Evolutionary conservation across 2,329 filamentous ascomycete genomes (phyloP), one percentile per base, ranked within the genome.

Genomic region (Leptographium flavum): DNA sequence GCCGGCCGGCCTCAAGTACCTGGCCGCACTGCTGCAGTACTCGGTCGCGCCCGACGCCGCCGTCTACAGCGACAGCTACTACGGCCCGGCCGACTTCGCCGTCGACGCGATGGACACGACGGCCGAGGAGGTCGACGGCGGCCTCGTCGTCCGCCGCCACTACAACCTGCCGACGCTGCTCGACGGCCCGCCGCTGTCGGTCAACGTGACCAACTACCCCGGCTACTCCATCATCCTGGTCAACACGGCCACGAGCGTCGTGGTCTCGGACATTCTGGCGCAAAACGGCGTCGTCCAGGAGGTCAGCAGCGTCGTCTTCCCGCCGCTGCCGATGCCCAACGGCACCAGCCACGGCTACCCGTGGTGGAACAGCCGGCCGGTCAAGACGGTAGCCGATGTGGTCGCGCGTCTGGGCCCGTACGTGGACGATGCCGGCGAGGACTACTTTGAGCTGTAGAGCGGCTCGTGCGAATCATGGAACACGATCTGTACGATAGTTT

Each of bases 201-300:
- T 94, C 32, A 86, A 94, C 56, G 72, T 94, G 36, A 71, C 70
- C 4, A 67, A 72, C 14, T 81, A 74, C 55, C 77, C 75, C n/a
- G 75, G 81, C 1, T 78, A 83, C 55, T 76, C 83, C 43, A 70
- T 63, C 5, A 79, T 94, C 49, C 77, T 77, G 58, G 71, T 94
- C 55, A 94, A 94, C 56, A 84, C 79, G 14, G 81, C 79, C 53
- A 68, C 71, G 3, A 67, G 67, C 7, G 82, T 93, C 1, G 66
- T 68, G 0, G 65, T 85, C 7, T 68, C 79, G 50, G 87, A 94
- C 57, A 80, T 70, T 0, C 61, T 92, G 45, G 83, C 81, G 0
- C 74, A 71, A 56, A 84, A 94, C 57, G 88, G 88, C 28, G 87
- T 90, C 14, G 74, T 94, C 32, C 88, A 94, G 46, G 78, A 90